These are phyloP conservation scores for Phytophthora foliorum DNA, from an alignment of 352 stramenopile genomes.

Conservation along the genomic window DNA sequence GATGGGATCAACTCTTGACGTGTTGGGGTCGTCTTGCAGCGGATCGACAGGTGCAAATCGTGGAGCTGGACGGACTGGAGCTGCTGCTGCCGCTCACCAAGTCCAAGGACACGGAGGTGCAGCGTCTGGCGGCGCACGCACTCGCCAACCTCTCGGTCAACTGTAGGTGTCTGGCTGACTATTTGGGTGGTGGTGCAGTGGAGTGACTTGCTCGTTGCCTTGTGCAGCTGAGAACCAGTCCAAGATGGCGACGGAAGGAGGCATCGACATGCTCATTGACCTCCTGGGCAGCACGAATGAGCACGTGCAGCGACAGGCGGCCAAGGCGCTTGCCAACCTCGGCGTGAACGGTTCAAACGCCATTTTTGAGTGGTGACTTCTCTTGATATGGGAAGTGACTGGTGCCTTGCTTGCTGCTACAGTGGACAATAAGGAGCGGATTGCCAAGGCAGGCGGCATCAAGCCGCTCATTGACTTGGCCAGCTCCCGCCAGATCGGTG, in stretches of 20 bases:
- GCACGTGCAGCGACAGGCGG: slow-evolving; percentile 93
- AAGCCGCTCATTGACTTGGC: slow-evolving; percentile 85
- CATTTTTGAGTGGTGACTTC: not conserved
- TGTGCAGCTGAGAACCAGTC: slow-evolving; percentile 92
- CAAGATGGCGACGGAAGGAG: slow-evolving; percentile 94
- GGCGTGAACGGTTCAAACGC: slow-evolving; percentile 84
- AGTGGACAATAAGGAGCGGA: slow-evolving; percentile 95
- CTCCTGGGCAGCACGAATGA: slow-evolving; percentile 88
- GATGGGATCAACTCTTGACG: not conserved
- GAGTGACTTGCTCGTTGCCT: not conserved
- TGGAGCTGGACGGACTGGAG: slow-evolving; percentile 93
- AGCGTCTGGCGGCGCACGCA: slow-evolving; percentile 93
- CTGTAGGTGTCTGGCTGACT: slow-evolving; percentile 47
- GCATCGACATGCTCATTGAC: slow-evolving; percentile 95
- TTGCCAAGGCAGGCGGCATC: slow-evolving; percentile 92
- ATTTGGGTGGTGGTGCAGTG: not conserved
- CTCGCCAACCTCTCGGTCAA: slow-evolving; percentile 96
- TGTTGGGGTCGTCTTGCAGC: slow-evolving; percentile 48
- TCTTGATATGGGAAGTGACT: slow-evolving; percentile 3
- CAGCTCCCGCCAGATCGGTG: slow-evolving; percentile 85
- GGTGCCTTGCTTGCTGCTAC: not conserved
- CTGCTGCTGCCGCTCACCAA: slow-evolving; percentile 94
- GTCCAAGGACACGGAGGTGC: slow-evolving; percentile 93
- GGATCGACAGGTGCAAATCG: slow-evolving; percentile 95
- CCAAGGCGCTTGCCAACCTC: slow-evolving; percentile 95